These are phyloP conservation scores for Diaporthe sp. DNA, from an alignment of 2,329 filamentous ascomycete genomes.

Conservation along the genomic window DNA sequence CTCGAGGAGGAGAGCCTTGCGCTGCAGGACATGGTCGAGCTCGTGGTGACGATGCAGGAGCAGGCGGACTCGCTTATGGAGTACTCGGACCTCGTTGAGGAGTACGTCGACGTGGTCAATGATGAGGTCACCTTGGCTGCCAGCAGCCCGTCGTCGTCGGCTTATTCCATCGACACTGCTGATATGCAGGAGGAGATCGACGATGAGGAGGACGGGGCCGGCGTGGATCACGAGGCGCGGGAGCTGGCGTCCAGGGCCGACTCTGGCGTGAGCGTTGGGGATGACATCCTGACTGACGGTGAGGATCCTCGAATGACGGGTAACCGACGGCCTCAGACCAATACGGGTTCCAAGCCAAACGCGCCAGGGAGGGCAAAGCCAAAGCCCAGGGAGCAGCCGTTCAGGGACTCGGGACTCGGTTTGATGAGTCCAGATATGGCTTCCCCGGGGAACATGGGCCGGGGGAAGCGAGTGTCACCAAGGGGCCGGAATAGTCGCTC, in stretches of 20 bases:
- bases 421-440: constrained; percentile 9
- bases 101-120: constrained; percentile 18
- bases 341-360: not conserved
- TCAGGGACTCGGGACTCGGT: not conserved
- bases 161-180: not conserved
- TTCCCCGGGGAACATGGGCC: not conserved
- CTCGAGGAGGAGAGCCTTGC: constrained; percentile 27
- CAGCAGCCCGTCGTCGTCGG: constrained; percentile 7
- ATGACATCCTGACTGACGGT: not conserved
- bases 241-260: constrained; percentile 17
- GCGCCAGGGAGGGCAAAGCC: not conserved
- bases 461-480: not conserved
- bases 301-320: not conserved
- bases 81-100: constrained; percentile 16
- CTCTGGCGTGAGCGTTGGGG: constrained; percentile 16
- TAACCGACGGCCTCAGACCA: not conserved
- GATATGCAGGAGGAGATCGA: not conserved
- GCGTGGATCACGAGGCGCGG: not conserved
- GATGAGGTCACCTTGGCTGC: not conserved
- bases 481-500: not conserved
- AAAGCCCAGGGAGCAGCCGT: not conserved
- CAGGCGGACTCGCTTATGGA: constrained; percentile 21
- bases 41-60: constrained; percentile 2
- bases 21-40: constrained; percentile 25
- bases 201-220: not conserved